Conservation (phyloP, 2,329 filamentous ascomycete genomes). For the Talaromyces amestolkiae region DNA sequence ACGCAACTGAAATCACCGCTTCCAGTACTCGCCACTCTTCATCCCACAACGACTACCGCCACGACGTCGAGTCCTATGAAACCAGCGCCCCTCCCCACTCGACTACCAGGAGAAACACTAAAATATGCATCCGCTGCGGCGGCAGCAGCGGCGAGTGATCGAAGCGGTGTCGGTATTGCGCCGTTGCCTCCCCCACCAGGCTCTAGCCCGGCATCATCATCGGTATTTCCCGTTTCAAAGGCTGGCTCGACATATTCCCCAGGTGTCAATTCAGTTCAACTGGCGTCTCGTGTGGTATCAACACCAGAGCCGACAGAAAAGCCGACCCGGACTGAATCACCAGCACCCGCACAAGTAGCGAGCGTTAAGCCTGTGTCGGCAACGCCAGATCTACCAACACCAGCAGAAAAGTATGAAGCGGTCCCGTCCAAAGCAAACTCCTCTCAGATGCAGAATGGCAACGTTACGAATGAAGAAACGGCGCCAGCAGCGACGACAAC, state of each 20-base stretch:
- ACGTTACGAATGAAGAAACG: constrained; percentile 40
- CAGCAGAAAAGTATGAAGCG: constrained; percentile 47
- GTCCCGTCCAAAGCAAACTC: constrained; percentile 37
- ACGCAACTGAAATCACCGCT: constrained; percentile 90
- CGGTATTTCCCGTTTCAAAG: constrained; percentile 51
- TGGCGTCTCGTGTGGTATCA: constrained; percentile 42
- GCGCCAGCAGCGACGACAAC: constrained; percentile 36
- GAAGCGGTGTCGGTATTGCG: constrained; percentile 83
- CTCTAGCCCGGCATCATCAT: constrained; percentile 50
- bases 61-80: constrained; percentile 72
- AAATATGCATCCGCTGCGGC: constrained; percentile 97
- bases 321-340: constrained; percentile 50
- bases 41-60: constrained; percentile 54
- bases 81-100: constrained; percentile 79
- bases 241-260: constrained; percentile 60
- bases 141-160: constrained; percentile 85
- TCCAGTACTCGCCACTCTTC: constrained; percentile 86
- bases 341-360: constrained; percentile 43
- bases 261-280: constrained; percentile 49
- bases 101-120: constrained; percentile 81
- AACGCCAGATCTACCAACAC: constrained; percentile 48
- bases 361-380: constrained; percentile 42
- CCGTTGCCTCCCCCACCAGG: constrained; percentile 88
- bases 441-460: constrained; percentile 49
- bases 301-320: constrained; percentile 43